Base-by-base conservation (phyloP, 2,329 filamentous ascomycete genomes). In the Aspergillus eucalypticola region DNA sequence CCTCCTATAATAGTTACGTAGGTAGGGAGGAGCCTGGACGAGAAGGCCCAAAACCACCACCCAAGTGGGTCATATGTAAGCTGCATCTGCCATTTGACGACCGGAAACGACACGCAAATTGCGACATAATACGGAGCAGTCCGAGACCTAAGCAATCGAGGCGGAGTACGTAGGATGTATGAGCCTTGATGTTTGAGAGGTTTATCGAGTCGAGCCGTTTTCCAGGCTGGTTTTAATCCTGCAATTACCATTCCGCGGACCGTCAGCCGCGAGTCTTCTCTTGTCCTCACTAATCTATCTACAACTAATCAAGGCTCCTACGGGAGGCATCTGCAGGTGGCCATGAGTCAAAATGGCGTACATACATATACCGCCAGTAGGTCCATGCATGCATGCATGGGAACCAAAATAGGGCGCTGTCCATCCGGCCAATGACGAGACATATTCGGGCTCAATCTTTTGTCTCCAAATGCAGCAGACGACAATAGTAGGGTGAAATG, bases 331-430 rank as follows among this genome's bases (percentile, higher is more conserved):
- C 60, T 60, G 60, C 63, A 63, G 60, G 56, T 56, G 49, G 60
- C 60, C 63, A 64, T 60, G 60, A 63, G 63, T 63, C 58, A 61
- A 35, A 63, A 60, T 63, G 58, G 60, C 56, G 56, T 58, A 58
- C 58, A 60, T 64, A 56, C 59, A 52, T 42, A 27, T 50, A 50
- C 46, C 46, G 46, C 41, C 46, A 57, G 54, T 56, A 52, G 59
- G 56, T 55, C 44, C 58, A 56, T 64, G 59, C 57, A 64, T 52
- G 60, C 58, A 64, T 58, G 54, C 39, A 54, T 57, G 51, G 42
- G 61, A 57, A 60, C 58, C 58, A 52, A 51, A 53, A 41, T 60
- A 55, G 44, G 50, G 53, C 54, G 60, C 48, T 56, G 58, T 35
- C 38, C 39, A 3, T 32, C 25, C 54, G 48, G 21, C 58, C 54